These are phyloP conservation scores for Moricandia moricandioides DNA, from an alignment of 345 rosid genomes.

Conservation along the genomic window DNA sequence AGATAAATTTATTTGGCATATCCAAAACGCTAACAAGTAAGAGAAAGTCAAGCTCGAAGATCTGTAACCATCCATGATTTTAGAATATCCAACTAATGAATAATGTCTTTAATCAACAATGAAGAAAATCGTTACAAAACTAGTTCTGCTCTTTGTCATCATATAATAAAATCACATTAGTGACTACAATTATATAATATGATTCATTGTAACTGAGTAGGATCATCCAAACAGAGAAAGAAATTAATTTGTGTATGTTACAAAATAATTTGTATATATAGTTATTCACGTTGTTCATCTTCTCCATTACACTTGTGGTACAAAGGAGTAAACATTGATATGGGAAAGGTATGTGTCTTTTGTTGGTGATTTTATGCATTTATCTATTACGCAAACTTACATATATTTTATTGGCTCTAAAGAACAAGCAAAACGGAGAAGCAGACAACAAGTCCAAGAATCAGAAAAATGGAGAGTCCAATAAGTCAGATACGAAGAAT, in stretches of 20 bases:
- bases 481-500: conserved; percentile 9
- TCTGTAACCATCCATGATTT: conserved; percentile 13
- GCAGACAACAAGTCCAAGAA: conserved; percentile 6
- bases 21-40: not conserved
- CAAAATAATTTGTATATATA: conserved; percentile 1
- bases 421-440: conserved; percentile 29
- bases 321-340: conserved; percentile 4
- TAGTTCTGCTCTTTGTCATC: conserved; percentile 12
- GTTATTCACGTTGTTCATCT: not conserved
- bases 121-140: conserved; percentile 23
- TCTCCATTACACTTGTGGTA: conserved; percentile 9
- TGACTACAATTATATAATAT: not conserved
- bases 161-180: not conserved
- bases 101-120: not conserved
- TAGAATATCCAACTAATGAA: conserved; percentile 20
- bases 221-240: conserved; percentile 22
- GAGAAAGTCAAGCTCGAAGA: not conserved
- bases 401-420: not conserved
- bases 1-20: not conserved
- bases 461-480: conserved; percentile 6
- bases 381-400: not conserved
- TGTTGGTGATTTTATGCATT: not conserved
- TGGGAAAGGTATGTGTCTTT: conserved; percentile 28
- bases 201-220: not conserved
- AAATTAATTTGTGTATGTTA: conserved; percentile 19